Percentiles rank a stretch among this genome's conserved stretches.
phyloP scores from a whole-genome alignment of 768 basidiomycete species.

The Mycena vitilis region DNA sequence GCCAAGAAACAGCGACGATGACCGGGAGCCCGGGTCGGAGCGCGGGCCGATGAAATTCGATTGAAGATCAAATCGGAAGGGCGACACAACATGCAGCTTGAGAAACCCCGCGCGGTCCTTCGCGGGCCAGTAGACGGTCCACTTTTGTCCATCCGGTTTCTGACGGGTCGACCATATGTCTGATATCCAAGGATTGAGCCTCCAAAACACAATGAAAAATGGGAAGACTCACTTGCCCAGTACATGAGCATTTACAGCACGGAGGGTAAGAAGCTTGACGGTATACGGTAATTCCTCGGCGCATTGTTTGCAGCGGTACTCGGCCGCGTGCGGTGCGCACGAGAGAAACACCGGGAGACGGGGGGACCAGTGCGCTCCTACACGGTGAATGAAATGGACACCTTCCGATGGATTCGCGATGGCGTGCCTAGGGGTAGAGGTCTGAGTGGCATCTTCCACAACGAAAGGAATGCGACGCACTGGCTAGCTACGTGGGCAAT shows the following conservation, averaged over 20 bases:
- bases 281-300: not conserved
- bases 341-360: not conserved
- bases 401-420: not conserved
- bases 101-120: not conserved
- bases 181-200: not conserved
- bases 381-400: not conserved
- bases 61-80: too few relatives aligned
- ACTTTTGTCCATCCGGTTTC: not conserved
- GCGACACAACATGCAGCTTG: too few relatives aligned
- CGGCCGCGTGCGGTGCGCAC: not conserved
- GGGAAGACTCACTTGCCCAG: not conserved
- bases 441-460: not conserved
- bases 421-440: not conserved
- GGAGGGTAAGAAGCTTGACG: not conserved
- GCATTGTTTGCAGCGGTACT: conserved; percentile 14
- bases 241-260: not conserved
- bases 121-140: not conserved
- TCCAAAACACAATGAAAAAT: not conserved
- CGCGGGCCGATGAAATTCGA: too few relatives aligned
- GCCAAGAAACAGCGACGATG: too few relatives aligned
- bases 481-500: not conserved
- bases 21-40: too few relatives aligned
- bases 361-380: not conserved
- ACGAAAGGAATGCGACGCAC: not conserved
- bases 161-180: not conserved